Evolutionary conservation across 2,329 filamentous ascomycete species (phyloP).

Genomic region (Calonectria montana): DNA sequence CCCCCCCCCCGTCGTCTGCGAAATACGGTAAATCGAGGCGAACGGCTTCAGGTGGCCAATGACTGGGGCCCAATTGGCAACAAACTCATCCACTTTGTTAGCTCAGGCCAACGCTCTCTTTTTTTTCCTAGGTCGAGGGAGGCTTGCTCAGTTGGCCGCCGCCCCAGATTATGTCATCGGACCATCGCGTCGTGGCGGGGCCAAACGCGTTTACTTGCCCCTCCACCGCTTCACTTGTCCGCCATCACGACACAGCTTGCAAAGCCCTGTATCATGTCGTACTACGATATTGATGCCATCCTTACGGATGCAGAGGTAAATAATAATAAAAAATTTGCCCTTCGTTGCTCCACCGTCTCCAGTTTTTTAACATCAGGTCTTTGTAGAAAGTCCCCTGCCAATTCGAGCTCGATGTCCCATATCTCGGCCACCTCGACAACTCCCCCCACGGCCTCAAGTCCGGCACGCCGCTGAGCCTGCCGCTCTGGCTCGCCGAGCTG

Average conservation of each 20-base stretch:
- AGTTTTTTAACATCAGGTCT: too few species aligned
- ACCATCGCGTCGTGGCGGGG: conserved; percentile 29
- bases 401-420: conserved; percentile 89
- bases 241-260: background rate
- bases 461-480: conserved; percentile 83
- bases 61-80: background rate
- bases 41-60: background rate
- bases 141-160: background rate
- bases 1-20: too few species aligned
- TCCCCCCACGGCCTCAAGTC: conserved; percentile 81
- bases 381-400: conserved; percentile 91
- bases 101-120: background rate
- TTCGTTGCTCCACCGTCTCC: background rate
- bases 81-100: background rate
- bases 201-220: conserved; percentile 35
- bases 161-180: conserved; percentile 41
- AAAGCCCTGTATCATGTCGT: conserved; percentile 65
- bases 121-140: background rate
- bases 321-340: background rate
- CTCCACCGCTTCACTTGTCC: conserved; percentile 15
- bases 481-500: conserved; percentile 95
- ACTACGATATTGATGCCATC: conserved; percentile 88
- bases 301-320: conserved; percentile 85
- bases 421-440: conserved; percentile 90
- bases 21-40: background rate